Evolutionary conservation across 1,284 basidiomycete genomes (phyloP), one percentile per base, ranked within the genome.

Genomic region (Phellopilus nigrolimitatus): DNA sequence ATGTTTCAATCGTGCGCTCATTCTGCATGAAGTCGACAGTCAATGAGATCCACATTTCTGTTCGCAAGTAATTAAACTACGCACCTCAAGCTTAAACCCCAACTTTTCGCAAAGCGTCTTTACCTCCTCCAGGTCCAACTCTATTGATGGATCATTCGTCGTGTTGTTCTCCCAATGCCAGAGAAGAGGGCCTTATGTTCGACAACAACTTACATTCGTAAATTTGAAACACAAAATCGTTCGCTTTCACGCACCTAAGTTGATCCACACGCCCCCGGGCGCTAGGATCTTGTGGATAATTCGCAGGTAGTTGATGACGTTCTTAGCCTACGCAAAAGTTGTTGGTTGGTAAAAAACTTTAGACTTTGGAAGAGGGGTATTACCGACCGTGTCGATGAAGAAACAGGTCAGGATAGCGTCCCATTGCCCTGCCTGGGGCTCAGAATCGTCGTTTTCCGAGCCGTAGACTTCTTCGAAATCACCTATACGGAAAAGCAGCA

Each of bases 91-190:
- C 55, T 84, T 82, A 60, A 99, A 97, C 0, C 95, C 95, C 27
- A 97, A 78, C 48, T 73, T 71, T 22, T 74, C 71, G 0, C 86
- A 84, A 1, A 98, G 76, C 1, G 69, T 69, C 61, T 95, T 91
- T 38, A 97, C 77, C 63, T 98, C 94, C 55, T 92, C 88, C 22
- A 98, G 71, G 59, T 86, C 88, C 13, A 98, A 74, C 68, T 98
- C 95, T 47, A 98, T 78, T 7, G 87, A 92, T 4, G 84, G 79
- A 51, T 93, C 91, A 58, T 80, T 80, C 6, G 83, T 81, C 33
- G 69, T 76, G 61, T 88, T 90, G 67, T 94, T 94, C 64, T 97
- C 94, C 70, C 86, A 97, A 65, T 99, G 95, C 95, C 95, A 99
- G 24, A 98, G 71, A 1, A 97, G 71, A 0, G 95, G 97, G 1